Base-by-base conservation (phyloP, 257 asterid genomes). In the Solanum dulcamara region DNA sequence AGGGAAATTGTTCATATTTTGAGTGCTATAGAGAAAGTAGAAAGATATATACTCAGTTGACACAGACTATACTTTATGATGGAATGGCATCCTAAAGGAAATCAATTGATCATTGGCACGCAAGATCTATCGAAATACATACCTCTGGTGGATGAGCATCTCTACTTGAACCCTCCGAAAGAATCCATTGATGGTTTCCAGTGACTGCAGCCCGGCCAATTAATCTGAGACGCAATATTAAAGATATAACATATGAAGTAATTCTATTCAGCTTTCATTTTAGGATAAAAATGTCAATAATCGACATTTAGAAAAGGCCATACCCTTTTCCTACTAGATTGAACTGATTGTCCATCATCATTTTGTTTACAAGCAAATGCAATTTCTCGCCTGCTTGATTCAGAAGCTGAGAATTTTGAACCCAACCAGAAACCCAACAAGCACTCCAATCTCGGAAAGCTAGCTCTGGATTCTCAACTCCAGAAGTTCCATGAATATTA, bases 261-360 rank as follows among this genome's bases (percentile, higher is more conserved):
- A 50, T 55, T 68, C 86, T 50, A 32, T 71, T 18, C 0, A 28
- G 35, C 42, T 46, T 42, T 37, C 17, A 9, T 67, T 48, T 67
- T 22, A 67, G 13, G 48, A 83, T 17, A 37, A 37, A 15, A 84
- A 48, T 32, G 24, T 10, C 32, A 62, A 15, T 9, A 50, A 87
- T 74, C 35, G 48, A 32, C 53, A 81, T 35, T 42, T 14, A 74
- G 72, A 48, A 71, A 6, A 3, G 44, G 68, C 11, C 82, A 46
- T 93, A 96, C 99, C 99, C 98, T 92, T 96, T 96, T 87, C 98
- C 99, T 37, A 95, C 89, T 10, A 95, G 88, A 85, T 90, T 91
- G 84, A 95, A 92, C 86, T 94, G 94, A 89, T 81, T 91, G 88
- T 93, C 94, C 93, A 92, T 89, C 98, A 93, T 94, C 98, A 95